Percentiles rank a stretch among this genome's conserved stretches.
Evolutionary conservation across 208 protist genomes (phyloP).

Genomic region (Crithidia fasciculata): DNA sequence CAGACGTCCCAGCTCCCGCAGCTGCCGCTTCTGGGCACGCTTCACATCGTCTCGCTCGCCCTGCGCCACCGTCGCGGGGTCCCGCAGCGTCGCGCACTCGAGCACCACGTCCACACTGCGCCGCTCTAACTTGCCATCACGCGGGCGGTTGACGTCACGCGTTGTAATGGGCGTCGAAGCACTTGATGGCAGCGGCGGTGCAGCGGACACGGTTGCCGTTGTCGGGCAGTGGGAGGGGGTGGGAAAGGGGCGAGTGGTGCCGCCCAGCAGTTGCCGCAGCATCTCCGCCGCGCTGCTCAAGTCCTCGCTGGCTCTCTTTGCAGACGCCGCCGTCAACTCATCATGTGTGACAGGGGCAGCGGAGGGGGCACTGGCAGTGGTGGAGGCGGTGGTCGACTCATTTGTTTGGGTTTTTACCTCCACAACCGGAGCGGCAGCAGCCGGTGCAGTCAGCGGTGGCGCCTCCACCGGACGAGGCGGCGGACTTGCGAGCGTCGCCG

Average conservation of each 20-base stretch:
- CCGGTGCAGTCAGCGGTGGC: background rate
- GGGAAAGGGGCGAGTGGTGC: background rate
- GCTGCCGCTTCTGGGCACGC: slow-evolving; percentile 42
- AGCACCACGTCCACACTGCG: slow-evolving; percentile 49
- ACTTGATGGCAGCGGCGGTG: background rate
- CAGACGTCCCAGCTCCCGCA: slow-evolving; percentile 47
- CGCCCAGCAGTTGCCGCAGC: slow-evolving; percentile 11
- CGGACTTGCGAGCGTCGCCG: background rate
- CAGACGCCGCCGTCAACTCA: background rate
- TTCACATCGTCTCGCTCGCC: slow-evolving; percentile 34
- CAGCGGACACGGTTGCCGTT: background rate
- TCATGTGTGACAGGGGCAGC: too few species aligned
- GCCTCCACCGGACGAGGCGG: background rate
- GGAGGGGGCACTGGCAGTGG: background rate
- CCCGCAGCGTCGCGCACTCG: slow-evolving; percentile 52
- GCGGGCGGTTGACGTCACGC: slow-evolving; percentile 11
- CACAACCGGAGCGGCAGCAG: too few species aligned
- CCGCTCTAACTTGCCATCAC: background rate
- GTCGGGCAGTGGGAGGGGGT: background rate
- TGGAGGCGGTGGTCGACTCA: background rate
- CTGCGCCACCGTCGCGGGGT: slow-evolving; percentile 28
- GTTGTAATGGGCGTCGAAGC: background rate
- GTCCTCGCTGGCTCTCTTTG: background rate
- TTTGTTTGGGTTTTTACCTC: too few species aligned
- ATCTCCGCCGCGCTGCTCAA: slow-evolving; percentile 15